Conservation (phyloP, 2,329 filamentous ascomycete genomes). For the Talaromyces sp. region DNA sequence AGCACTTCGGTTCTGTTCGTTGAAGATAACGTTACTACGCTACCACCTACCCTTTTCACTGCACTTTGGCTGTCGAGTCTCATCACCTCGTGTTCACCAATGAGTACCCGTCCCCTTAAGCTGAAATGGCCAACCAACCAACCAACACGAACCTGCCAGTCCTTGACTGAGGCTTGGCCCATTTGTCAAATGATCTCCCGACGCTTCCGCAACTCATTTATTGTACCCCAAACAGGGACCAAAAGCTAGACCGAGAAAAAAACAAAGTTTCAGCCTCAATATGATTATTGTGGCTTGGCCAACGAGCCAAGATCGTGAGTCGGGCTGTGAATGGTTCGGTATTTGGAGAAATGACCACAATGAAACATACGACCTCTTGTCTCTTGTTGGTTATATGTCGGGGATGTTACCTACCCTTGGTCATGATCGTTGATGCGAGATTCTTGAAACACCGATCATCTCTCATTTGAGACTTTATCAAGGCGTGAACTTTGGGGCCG, state of each 20-base stretch:
- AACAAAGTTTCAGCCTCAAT: slow-evolving; percentile 4
- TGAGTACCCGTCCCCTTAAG: no score
- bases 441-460: neutral
- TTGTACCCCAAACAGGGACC: neutral
- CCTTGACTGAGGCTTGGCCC: neutral
- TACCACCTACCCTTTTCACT: neutral
- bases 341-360: neutral
- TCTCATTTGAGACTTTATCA: neutral
- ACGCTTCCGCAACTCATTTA: neutral
- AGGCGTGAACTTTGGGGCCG: neutral
- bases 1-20: neutral
- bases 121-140: no score
- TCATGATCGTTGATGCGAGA: neutral
- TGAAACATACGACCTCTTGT: neutral
- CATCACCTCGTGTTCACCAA: neutral
- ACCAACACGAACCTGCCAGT: neutral
- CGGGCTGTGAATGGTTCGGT: slow-evolving; percentile 1
- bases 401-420: neutral
- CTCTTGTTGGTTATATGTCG: neutral
- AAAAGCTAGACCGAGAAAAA: neutral
- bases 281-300: neutral
- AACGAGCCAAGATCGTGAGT: neutral
- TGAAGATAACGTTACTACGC: neutral
- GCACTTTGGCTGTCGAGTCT: neutral
- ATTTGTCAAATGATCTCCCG: neutral